phyloP scores from a whole-genome alignment of 352 stramenopile genomes.

The Phytophthora agathidicida region DNA sequence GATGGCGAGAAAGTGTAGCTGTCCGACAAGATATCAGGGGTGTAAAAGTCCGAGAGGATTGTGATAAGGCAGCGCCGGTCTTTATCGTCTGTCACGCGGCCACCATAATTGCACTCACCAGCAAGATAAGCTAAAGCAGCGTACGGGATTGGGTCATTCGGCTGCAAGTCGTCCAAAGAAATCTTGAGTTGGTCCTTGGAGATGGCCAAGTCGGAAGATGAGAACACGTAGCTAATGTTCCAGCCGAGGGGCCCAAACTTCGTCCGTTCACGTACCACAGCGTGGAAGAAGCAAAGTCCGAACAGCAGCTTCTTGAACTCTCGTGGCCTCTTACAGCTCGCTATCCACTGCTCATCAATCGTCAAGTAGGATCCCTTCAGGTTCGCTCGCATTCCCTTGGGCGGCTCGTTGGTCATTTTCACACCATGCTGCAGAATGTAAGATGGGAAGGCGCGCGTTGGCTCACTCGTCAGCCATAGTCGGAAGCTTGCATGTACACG shows the following conservation, averaged over 20 bases:
- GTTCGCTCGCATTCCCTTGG: constrained; percentile 94
- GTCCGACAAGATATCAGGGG: constrained; percentile 75
- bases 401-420: constrained; percentile 97
- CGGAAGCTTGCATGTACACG: constrained; percentile 92
- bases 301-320: constrained; percentile 90
- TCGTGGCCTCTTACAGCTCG: constrained; percentile 56
- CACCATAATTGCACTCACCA: constrained; percentile 96
- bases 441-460: constrained; percentile 92
- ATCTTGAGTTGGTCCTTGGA: constrained; percentile 89
- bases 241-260: constrained; percentile 88
- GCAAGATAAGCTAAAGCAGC: constrained; percentile 92
- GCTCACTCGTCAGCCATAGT: constrained; percentile 95
- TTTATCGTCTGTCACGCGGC: constrained; percentile 95
- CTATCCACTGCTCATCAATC: constrained; percentile 78
- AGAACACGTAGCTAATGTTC: constrained; percentile 93
- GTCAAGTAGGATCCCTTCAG: constrained; percentile 92
- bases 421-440: constrained; percentile 94
- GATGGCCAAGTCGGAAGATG: constrained; percentile 83
- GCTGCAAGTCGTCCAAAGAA: constrained; percentile 72
- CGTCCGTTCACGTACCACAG: constrained; percentile 82
- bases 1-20: constrained; percentile 85
- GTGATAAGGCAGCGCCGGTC: constrained; percentile 90
- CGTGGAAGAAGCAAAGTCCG: constrained; percentile 94
- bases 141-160: constrained; percentile 83
- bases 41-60: constrained; percentile 88